These are phyloP conservation scores for Circinella minor DNA, from an alignment of 371 early-diverging fungal species.

Conservation along the genomic window DNA sequence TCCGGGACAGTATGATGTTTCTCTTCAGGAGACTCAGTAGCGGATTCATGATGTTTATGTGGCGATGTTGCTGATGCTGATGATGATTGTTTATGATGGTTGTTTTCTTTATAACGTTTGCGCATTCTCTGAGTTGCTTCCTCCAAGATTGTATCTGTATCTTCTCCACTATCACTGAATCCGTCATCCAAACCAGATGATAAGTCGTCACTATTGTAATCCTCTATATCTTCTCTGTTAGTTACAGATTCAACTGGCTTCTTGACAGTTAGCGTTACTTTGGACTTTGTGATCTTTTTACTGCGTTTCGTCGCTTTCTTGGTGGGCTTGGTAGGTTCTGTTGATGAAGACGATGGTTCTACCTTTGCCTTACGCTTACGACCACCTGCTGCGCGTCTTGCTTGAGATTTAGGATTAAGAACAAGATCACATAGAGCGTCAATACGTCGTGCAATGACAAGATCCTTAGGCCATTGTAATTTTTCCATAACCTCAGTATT, in stretches of 20 bases:
- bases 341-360: constrained; percentile 8
- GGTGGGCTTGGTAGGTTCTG: constrained; percentile 1
- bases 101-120: constrained; percentile 18
- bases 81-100: background rate
- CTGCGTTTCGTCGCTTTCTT: background rate
- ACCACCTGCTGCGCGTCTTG: constrained; percentile 28
- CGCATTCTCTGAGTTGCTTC: constrained; percentile 33
- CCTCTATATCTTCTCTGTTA: constrained; percentile 12
- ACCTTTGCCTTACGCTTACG: constrained; percentile 36
- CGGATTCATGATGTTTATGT: background rate
- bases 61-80: background rate
- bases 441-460: constrained; percentile 63
- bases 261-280: constrained; percentile 38
- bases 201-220: constrained; percentile 13
- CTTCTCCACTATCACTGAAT: constrained; percentile 45
- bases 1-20: background rate
- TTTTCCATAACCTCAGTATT: constrained; percentile 38
- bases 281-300: constrained; percentile 10
- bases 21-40: background rate
- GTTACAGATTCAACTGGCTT: background rate
- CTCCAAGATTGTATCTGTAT: constrained; percentile 51
- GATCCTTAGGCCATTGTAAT: constrained; percentile 67
- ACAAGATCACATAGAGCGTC: constrained; percentile 65
- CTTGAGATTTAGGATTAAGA: constrained; percentile 56
- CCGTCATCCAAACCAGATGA: constrained; percentile 13